These are phyloP conservation scores for Ustilago esculenta DNA, from an alignment of 1,284 basidiomycete species.

Conservation along the genomic window DNA sequence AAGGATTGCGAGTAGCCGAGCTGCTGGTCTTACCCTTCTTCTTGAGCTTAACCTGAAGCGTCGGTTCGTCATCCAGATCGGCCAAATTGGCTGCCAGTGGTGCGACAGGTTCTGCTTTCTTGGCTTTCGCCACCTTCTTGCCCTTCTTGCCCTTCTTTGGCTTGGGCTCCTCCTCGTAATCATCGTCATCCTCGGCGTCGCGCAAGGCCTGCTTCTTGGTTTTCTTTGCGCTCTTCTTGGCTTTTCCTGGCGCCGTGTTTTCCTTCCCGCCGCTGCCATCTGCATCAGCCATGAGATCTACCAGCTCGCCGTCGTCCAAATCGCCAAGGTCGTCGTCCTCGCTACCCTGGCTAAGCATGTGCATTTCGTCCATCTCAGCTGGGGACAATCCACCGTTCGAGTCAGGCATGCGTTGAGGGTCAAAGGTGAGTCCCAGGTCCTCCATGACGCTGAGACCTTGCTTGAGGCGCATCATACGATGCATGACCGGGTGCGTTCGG, in stretches of 20 bases:
- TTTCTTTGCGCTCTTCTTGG: constrained; percentile 14
- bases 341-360: constrained; percentile 47
- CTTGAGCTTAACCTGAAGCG: constrained; percentile 41
- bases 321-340: constrained; percentile 54
- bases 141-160: constrained; percentile 22
- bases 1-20: constrained; percentile 25
- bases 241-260: constrained; percentile 22
- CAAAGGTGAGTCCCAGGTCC: constrained; percentile 60
- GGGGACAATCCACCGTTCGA: constrained; percentile 17
- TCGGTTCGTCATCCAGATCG: constrained; percentile 40
- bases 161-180: constrained; percentile 15
- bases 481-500: constrained; percentile 74
- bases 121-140: constrained; percentile 22
- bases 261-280: constrained; percentile 48
- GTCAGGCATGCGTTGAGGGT: constrained; percentile 19
- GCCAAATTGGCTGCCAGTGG: constrained; percentile 47
- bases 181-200: constrained; percentile 10
- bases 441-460: constrained; percentile 79
- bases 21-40: constrained; percentile 15
- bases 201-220: constrained; percentile 13
- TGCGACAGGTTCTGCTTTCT: constrained; percentile 32
- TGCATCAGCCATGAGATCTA: constrained; percentile 43
- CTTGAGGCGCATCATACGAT: constrained; percentile 85
- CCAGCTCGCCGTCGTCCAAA: constrained; percentile 58
- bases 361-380: constrained; percentile 44